Evolutionary conservation across 2,329 filamentous ascomycete genomes (phyloP).

Genomic region (Nannizziopsis barbatae): DNA sequence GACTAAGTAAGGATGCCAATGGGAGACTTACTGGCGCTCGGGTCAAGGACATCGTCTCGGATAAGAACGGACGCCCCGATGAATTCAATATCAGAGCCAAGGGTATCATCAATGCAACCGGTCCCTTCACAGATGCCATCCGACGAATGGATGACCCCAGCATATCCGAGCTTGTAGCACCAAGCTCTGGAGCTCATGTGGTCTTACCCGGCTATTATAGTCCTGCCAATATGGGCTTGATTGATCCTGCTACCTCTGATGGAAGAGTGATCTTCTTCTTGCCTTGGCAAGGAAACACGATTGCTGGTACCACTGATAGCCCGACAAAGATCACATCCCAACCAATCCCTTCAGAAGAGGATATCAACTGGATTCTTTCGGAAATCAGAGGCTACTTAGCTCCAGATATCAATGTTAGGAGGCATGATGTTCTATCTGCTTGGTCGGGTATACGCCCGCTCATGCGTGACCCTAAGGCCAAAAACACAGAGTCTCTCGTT

Average conservation of each 20-base stretch:
- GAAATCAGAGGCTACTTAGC: slow-evolving; percentile 74
- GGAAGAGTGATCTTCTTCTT: slow-evolving; percentile 88
- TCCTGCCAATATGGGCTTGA: slow-evolving; percentile 73
- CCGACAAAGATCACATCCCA: slow-evolving; percentile 61
- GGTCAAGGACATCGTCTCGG: slow-evolving; percentile 58
- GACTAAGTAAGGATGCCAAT: slow-evolving; percentile 59
- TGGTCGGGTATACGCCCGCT: slow-evolving; percentile 83
- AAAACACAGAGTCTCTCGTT: slow-evolving; percentile 76
- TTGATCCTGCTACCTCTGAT: slow-evolving; percentile 77
- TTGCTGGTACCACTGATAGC: slow-evolving; percentile 77
- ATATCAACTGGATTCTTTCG: slow-evolving; percentile 77
- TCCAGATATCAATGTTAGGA: slow-evolving; percentile 72
- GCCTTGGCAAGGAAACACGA: slow-evolving; percentile 86
- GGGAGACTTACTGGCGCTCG: slow-evolving; percentile 64
- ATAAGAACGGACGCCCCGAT: slow-evolving; percentile 51
- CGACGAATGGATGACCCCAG: slow-evolving; percentile 69
- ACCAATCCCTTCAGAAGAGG: slow-evolving; percentile 67
- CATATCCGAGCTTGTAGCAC: slow-evolving; percentile 68
- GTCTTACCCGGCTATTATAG: slow-evolving; percentile 80
- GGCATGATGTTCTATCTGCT: slow-evolving; percentile 76
- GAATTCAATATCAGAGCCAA: slow-evolving; percentile 64
- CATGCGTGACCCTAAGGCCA: slow-evolving; percentile 74
- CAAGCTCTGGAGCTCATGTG: slow-evolving; percentile 74
- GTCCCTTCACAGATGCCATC: slow-evolving; percentile 76
- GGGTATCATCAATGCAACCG: slow-evolving; percentile 79